phyloP scores from a whole-genome alignment of 108 stramenopile species.

The Skeletonema menzelii region DNA sequence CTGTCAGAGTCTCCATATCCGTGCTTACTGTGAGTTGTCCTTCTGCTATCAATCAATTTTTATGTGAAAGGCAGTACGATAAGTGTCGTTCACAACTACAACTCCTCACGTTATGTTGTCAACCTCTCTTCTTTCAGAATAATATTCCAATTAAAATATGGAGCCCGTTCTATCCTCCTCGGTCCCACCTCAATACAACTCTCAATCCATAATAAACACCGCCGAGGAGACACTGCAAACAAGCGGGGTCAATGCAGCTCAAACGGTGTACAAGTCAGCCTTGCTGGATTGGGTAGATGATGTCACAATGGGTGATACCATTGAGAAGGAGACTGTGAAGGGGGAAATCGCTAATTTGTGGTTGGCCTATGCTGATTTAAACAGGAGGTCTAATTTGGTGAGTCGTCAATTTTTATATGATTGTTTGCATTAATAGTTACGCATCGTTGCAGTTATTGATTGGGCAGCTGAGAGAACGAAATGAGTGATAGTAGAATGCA shows the following conservation, averaged over 20 bases:
- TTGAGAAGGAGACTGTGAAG: slow-evolving; percentile 27
- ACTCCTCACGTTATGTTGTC: not conserved
- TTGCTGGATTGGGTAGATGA: slow-evolving; percentile 89
- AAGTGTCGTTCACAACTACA: no score
- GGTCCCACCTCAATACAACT: slow-evolving; percentile 16
- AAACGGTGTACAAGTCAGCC: slow-evolving; percentile 74
- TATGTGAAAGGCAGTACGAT: no score
- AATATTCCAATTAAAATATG: not conserved
- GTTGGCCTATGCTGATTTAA: slow-evolving; percentile 75
- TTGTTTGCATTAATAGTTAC: not conserved
- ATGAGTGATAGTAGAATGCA: not conserved
- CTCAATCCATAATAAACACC: slow-evolving; percentile 47
- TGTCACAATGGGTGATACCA: slow-evolving; percentile 63
- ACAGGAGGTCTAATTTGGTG: slow-evolving; percentile 60
- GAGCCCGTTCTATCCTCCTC: slow-evolving; percentile 4
- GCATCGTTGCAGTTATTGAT: not conserved
- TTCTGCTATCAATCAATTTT: no score
- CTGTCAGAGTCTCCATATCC: no score
- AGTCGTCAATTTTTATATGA: slow-evolving; percentile 11
- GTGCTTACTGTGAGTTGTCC: no score
- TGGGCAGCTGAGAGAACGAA: not conserved
- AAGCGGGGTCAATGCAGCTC: slow-evolving; percentile 60
- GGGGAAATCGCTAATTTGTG: slow-evolving; percentile 69
- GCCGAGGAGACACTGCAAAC: slow-evolving; percentile 58
- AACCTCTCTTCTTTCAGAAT: no score